These are phyloP conservation scores for Yamadazyma sp. DNA, from an alignment of 1,139 yeast genomes.

Conservation along the genomic window DNA sequence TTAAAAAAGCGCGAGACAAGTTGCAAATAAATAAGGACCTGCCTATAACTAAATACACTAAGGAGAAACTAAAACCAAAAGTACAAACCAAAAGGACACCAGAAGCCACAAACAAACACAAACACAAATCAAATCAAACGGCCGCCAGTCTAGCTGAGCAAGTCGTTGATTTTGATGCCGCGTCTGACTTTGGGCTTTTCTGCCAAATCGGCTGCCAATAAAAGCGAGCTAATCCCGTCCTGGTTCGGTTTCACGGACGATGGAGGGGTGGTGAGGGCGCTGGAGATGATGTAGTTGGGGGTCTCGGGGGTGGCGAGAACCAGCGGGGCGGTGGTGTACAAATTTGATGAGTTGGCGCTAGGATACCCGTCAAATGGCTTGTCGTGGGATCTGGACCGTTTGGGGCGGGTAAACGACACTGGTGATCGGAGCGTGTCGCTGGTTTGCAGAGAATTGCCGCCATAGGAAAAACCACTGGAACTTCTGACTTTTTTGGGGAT, in stretches of 20 bases:
- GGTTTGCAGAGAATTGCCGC: neutral
- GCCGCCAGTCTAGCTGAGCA: constrained; percentile 14
- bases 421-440: neutral
- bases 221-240: constrained; percentile 27
- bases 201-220: constrained; percentile 28
- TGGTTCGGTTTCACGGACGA: constrained; percentile 1
- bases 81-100: too few species aligned
- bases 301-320: neutral
- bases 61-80: neutral
- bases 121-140: too few species aligned
- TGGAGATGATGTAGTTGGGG: constrained; percentile 1
- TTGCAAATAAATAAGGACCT: too few species aligned
- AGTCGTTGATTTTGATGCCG: constrained; percentile 31
- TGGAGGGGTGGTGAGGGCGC: constrained; percentile 1
- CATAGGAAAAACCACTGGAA: too few species aligned
- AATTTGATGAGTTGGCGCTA: neutral
- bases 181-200: constrained; percentile 17
- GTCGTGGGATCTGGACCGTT: constrained; percentile 5
- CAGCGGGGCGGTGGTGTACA: neutral
- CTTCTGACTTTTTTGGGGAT: neutral
- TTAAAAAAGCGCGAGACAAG: neutral
- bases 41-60: neutral
- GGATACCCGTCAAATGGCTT: constrained; percentile 6
- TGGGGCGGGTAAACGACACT: neutral
- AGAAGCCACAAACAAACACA: too few species aligned